These are phyloP conservation scores for Tricholoma bakamatsutake DNA, from an alignment of 768 basidiomycete species.

Conservation along the genomic window DNA sequence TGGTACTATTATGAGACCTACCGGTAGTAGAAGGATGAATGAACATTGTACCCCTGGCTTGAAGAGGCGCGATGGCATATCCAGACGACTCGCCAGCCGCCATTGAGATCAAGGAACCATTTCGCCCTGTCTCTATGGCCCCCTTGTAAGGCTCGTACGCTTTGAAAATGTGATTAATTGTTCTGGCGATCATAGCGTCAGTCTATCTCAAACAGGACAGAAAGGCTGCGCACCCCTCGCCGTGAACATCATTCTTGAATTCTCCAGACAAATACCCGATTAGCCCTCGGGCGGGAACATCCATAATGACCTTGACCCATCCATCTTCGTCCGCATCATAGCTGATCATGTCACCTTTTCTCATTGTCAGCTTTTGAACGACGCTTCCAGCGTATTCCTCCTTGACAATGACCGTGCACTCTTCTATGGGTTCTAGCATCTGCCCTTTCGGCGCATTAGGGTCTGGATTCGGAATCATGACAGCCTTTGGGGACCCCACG, in stretches of 20 bases:
- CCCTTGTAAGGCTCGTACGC: slow-evolving; percentile 40
- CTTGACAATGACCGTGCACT: slow-evolving; percentile 37
- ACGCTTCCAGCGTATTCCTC: slow-evolving; percentile 43
- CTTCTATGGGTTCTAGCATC: slow-evolving; percentile 43
- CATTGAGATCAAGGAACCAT: slow-evolving; percentile 44
- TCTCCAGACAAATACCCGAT: slow-evolving; percentile 50
- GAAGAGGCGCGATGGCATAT: slow-evolving; percentile 44
- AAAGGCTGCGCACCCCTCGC: slow-evolving; percentile 32
- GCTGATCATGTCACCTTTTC: slow-evolving; percentile 41
- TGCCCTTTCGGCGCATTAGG: slow-evolving; percentile 20
- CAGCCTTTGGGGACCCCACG: slow-evolving; percentile 44
- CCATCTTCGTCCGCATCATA: slow-evolving; percentile 43
- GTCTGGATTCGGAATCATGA: slow-evolving; percentile 39
- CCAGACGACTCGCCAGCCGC: slow-evolving; percentile 38
- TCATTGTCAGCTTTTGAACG: slow-evolving; percentile 46
- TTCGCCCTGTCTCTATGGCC: slow-evolving; percentile 40
- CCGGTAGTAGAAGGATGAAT: slow-evolving; percentile 38
- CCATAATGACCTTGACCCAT: slow-evolving; percentile 41
- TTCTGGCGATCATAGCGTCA: slow-evolving; percentile 18
- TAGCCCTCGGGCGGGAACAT: slow-evolving; percentile 41
- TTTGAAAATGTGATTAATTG: slow-evolving; percentile 50
- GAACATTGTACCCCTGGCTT: slow-evolving; percentile 42
- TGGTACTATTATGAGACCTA: slow-evolving; percentile 9
- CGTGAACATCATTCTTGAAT: slow-evolving; percentile 46
- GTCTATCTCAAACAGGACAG: not conserved